Evolutionary conservation across 805 yeast genomes (phyloP), one percentile per base, ranked within the genome.

Genomic region (Lachancea thermotolerans): DNA sequence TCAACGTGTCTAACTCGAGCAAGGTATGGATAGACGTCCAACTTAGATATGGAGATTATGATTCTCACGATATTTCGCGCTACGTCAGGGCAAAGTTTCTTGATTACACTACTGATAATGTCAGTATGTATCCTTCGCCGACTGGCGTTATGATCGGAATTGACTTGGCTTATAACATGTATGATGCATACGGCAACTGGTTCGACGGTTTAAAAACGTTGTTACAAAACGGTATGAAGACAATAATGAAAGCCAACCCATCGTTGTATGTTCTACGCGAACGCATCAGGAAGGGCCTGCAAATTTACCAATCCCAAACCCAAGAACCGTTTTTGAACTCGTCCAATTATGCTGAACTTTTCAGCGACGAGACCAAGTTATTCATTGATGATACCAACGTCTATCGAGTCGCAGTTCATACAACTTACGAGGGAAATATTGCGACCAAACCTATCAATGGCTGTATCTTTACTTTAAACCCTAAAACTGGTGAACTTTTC

Each of bases 121-220:
- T 84, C 3, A 83, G 91, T 55, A 72, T 82, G 45, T 93, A 93
- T 60, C 98, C 99, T 3, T 83, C 95, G 2, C 87, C 95, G 2
- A 86, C 96, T 0, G 99, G 99, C 50, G 74, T 86, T 10, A 78
- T 93, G 74, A 75, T 93, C 40, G 95, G 95, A 35, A 75, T 93
- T 49, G 99, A 93, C 65, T 70, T 93, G 52, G 96, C 98, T 0
- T 93, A 93, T 62, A 93, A 93, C 64, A 86, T 89, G 83, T 90
- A 85, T 60, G 97, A 89, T 64, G 90, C 95, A 0, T 93, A 88
- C 65, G 99, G 99, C 29, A 88, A 87, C 57, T 93, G 99, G 99
- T 85, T 93, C 68, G 91, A 95, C 2, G 98, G 98, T 1, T 68
- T 91, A 66, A 93, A 93, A 64, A 88, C 88, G 3, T 70, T 93